These are phyloP conservation scores for Polygonum aviculare DNA, from an alignment of 148 eudicot species.

Conservation along the genomic window DNA sequence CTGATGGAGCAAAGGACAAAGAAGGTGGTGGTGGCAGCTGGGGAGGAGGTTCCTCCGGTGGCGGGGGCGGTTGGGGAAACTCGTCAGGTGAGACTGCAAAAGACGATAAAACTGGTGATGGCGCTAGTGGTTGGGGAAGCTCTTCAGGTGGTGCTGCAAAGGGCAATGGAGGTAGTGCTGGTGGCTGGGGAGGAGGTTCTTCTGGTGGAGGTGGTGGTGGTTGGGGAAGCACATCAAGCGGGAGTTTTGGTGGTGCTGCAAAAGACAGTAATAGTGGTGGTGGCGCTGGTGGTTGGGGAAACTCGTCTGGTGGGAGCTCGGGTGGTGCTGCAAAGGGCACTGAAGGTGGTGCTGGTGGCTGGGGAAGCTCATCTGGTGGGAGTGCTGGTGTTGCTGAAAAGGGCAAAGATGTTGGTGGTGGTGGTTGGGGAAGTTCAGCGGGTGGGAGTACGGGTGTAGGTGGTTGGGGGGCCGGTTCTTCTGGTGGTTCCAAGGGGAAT, in stretches of 20 bases:
- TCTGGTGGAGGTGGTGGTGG: neutral
- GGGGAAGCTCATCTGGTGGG: neutral
- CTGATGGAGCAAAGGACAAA: neutral
- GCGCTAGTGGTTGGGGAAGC: neutral
- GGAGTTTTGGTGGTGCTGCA: neutral
- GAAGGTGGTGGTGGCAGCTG: constrained; percentile 5
- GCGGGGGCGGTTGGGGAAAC: neutral
- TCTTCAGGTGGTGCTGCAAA: neutral
- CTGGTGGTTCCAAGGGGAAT: neutral
- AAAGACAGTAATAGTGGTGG: neutral
- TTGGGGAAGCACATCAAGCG: neutral
- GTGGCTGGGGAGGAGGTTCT: neutral
- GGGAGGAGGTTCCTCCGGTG: constrained; percentile 2
- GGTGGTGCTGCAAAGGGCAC: neutral
- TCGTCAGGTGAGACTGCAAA: neutral
- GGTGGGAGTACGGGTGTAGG: neutral
- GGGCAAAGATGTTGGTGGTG: neutral
- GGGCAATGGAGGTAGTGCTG: neutral
- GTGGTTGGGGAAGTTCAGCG: neutral
- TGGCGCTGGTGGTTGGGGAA: neutral
- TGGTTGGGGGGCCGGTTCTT: neutral
- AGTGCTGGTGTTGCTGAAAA: neutral
- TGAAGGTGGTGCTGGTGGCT: neutral
- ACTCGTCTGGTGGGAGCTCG: neutral
- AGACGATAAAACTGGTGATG: neutral